phyloP scores from a whole-genome alignment of 2,329 filamentous ascomycete genomes.

The Parastagonospora avenae region DNA sequence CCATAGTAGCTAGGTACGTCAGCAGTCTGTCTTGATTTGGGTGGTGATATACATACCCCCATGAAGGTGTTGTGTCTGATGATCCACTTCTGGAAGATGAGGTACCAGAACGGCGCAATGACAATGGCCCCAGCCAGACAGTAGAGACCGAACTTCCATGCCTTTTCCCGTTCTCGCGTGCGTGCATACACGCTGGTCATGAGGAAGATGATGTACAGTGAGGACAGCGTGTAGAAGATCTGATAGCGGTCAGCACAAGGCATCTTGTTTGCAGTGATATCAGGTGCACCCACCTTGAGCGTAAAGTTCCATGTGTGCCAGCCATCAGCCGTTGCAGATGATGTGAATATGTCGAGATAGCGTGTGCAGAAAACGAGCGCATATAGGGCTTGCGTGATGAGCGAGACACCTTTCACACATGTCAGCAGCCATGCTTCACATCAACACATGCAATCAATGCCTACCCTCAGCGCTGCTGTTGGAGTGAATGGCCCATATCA shows the following conservation, averaged over 20 bases:
- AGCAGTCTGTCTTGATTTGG: not conserved
- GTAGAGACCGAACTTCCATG: slow-evolving; percentile 86
- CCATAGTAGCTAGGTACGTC: slow-evolving; percentile 70
- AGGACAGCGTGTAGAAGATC: slow-evolving; percentile 83
- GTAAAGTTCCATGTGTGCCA: slow-evolving; percentile 64
- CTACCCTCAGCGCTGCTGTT: slow-evolving; percentile 85
- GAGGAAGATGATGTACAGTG: slow-evolving; percentile 81
- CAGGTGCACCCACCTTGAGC: slow-evolving; percentile 63
- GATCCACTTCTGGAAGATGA: slow-evolving; percentile 66
- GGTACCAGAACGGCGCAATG: slow-evolving; percentile 72
- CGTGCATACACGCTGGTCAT: slow-evolving; percentile 88
- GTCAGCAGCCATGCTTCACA: slow-evolving; percentile 5
- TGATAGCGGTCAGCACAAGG: slow-evolving; percentile 20
- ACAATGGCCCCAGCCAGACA: slow-evolving; percentile 69
- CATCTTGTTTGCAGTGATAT: not conserved
- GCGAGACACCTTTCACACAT: slow-evolving; percentile 70
- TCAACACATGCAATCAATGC: not conserved
- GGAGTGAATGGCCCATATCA: slow-evolving; percentile 87
- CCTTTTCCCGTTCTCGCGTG: slow-evolving; percentile 86
- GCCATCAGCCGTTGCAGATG: slow-evolving; percentile 45
- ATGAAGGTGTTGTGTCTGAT: slow-evolving; percentile 38
- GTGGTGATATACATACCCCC: slow-evolving; percentile 41
- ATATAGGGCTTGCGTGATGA: slow-evolving; percentile 90
- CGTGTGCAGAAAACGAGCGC: slow-evolving; percentile 82
- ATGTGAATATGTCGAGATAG: slow-evolving; percentile 79